A percentile compares a stretch with the other conserved stretches of the same genome.
Conservation (phyloP, 2,329 filamentous ascomycete genomes). For the Exserohilum rostratum region DNA sequence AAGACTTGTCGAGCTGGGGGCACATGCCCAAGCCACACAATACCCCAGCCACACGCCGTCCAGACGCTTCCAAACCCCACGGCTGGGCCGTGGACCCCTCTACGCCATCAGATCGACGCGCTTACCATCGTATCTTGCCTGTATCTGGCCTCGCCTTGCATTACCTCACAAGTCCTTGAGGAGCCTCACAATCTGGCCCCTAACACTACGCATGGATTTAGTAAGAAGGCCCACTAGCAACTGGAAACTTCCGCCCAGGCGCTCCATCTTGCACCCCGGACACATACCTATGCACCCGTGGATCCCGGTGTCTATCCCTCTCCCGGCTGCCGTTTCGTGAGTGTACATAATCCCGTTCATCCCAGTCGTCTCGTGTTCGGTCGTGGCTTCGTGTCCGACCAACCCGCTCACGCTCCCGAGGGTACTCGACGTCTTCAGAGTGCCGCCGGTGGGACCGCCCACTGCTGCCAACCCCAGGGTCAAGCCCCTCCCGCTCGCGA, state of each 20-base stretch:
- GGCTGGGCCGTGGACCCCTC: background rate
- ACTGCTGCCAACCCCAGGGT: constrained; percentile 14
- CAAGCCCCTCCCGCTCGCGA: constrained; percentile 17
- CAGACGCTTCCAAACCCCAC: constrained; percentile 4
- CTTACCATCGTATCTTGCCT: background rate
- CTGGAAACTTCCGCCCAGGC: constrained; percentile 41
- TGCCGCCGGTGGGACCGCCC: constrained; percentile 27
- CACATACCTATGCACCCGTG: constrained; percentile 42
- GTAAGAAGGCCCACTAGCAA: constrained; percentile 26
- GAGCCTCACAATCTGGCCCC: constrained; percentile 23
- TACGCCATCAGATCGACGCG: background rate
- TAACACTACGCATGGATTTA: constrained; percentile 23
- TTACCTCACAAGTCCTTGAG: constrained; percentile 29
- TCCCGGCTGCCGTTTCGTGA: constrained; percentile 21
- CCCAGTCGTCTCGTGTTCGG: constrained; percentile 36
- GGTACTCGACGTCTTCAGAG: constrained; percentile 34
- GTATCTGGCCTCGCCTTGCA: background rate
- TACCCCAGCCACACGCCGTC: constrained; percentile 6
- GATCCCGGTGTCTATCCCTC: constrained; percentile 26
- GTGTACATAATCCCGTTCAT: constrained; percentile 9
- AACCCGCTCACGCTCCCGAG: constrained; percentile 30
- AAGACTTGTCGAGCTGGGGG: background rate
- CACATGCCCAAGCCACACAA: background rate
- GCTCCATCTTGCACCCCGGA: constrained; percentile 44
- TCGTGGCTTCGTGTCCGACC: constrained; percentile 37